Conservation (phyloP, 2,329 filamentous ascomycete genomes). For the Pseudohalonectria lignicola region DNA sequence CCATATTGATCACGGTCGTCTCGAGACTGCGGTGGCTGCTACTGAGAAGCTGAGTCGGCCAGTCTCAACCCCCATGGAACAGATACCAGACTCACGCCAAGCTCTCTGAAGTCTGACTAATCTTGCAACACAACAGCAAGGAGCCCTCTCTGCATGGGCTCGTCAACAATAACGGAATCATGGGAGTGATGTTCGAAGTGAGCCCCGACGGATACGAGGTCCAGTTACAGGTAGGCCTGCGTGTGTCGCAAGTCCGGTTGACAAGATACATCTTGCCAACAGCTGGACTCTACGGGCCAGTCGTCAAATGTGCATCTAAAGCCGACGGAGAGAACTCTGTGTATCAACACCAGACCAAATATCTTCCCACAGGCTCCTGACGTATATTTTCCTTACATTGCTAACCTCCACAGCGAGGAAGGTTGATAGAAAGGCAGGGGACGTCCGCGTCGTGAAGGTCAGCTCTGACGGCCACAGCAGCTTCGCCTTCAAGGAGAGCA, state of each 20-base stretch:
- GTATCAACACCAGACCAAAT: slow-evolving; percentile 33
- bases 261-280: background rate
- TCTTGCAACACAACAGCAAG: slow-evolving; percentile 8
- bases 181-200: slow-evolving; percentile 16
- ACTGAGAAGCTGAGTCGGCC: slow-evolving; percentile 16
- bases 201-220: slow-evolving; percentile 23
- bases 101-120: background rate
- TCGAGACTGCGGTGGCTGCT: slow-evolving; percentile 22
- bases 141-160: slow-evolving; percentile 17
- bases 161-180: slow-evolving; percentile 20
- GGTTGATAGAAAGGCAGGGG: slow-evolving; percentile 9
- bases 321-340: no score
- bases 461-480: slow-evolving; percentile 6
- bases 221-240: slow-evolving; percentile 15
- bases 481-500: slow-evolving; percentile 4
- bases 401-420: slow-evolving; percentile 17
- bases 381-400: slow-evolving; percentile 23
- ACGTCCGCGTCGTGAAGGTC: slow-evolving; percentile 11
- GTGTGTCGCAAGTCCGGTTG: background rate
- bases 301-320: no score
- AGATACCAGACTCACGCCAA: no score
- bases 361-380: slow-evolving; percentile 30
- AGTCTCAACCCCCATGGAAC: no score
- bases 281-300: no score
- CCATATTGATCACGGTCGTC: slow-evolving; percentile 21